Base-by-base conservation (phyloP, 2,329 filamentous ascomycete genomes). In the Aspergillus sclerotialis region DNA sequence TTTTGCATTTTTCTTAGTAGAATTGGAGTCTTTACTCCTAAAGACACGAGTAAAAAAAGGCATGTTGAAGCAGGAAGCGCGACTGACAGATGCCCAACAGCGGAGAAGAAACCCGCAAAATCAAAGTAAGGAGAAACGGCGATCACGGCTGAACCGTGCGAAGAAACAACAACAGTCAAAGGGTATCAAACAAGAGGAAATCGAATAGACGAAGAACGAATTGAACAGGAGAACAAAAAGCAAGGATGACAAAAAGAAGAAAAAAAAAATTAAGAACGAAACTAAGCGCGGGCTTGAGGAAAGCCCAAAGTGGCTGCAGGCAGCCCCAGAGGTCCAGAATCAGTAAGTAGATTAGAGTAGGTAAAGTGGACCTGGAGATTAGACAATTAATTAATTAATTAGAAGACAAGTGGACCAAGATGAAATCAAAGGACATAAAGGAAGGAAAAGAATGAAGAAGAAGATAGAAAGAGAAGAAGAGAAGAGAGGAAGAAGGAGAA, bases 21-120 rank as follows among this genome's bases (percentile, higher is more conserved):
- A 60, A 47, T 68, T 64, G 56, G 72, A 73, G 67, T 92, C 85
- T 67, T 82, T 88, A 67, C 76, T 75, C 72, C 86, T 87, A 63
- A 90, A 76, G 39, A 73, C 69, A 41, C 68, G 71, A 38, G 73
- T 73, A 53, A 79, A 75, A 54, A 78, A 75, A 36, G 74, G 65
- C 72, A 77, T 76, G 30, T 42, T 56, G 38, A 27, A 30, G 14
- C 30, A 37, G 39, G 34, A 43, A 35, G 41, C 41, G 45, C 42
- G 44, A 44, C 40, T 30, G 35, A 33, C 28, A 34, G 36, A 35
- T 39, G 38, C 36, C 33, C 30, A 40, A 36, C 17, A 37, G 40
- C 35, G 29, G 33, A 37, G 29, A 25, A 15, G 19, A 16, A n/a
- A n/a, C n/a, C n/a, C n/a, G n/a, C n/a, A n/a, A n/a, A n/a, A n/a